Evolutionary conservation across 202 grass and related monocot species (phyloP), one percentile per base, ranked within the genome.

Genomic region (Eragrostis tef): DNA sequence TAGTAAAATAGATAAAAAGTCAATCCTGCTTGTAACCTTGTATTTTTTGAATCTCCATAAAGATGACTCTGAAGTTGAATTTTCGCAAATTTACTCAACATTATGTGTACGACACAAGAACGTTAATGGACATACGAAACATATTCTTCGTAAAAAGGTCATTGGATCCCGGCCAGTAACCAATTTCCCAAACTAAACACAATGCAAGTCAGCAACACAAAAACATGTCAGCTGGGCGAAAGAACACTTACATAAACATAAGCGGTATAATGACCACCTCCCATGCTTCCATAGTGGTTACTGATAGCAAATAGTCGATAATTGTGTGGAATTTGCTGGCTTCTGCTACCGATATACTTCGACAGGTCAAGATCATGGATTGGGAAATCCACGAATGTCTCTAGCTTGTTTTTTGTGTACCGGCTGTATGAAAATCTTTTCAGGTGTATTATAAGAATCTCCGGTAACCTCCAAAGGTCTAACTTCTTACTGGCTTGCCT

Each of bases 211-310:
- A 58, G 27, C 72, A 22, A 52, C 46, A 39, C 14, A 41, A 60
- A 43, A 78, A 22, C 62, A 65, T 45, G 60, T 36, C 41, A 67
- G 43, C 6, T 0, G 45, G 43, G 14, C 19, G 73, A 64, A 54
- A 86, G 15, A 85, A 63, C 29, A 87, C 93, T 92, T 85, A 96
- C 96, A 92, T 87, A 96, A 70, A 91, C 89, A 89, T 93, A 91
- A 13, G 96, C 96, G 68, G 93, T 96, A 82, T 92, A 99, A 75
- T 99, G 96, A 81, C 96, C 96, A 46, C 96, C 96, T 79, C 93
- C 96, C 96, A 99, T 90, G 73, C 85, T 77, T 56, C 96, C 96
- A 85, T 96, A 99, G 78, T 99, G 96, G 67, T 99, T 99, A 71
- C 93, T 99, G 52, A 93, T 83, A 69, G 96, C 96, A 93, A 87